Evolutionary conservation across 2,329 filamentous ascomycete species (phyloP), one percentile per base, ranked within the genome.

Genomic region (Dactylellina haptotyla): DNA sequence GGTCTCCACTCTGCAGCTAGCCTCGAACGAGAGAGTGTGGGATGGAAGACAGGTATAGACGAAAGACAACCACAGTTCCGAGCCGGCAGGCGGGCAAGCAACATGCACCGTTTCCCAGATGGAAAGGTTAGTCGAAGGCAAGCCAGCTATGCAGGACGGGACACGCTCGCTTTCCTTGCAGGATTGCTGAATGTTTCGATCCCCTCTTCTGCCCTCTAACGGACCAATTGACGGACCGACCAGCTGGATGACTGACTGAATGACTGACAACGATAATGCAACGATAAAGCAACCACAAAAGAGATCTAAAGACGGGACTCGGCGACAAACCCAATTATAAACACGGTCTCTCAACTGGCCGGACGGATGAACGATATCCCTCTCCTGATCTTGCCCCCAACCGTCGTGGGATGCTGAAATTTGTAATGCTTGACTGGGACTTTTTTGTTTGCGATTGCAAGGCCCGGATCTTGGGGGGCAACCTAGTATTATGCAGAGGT

Each of bases 281-380:
- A 34, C 14, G 32, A 34, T 26, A 14, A 18, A 26, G 23, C 54
- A 30, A 20, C 26, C 10, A 4, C 23, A 26, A 48, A 37, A 30
- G 28, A 62, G 43, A 58, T 20, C 32, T 28, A 30, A 50, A 34
- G 56, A 50, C 25, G 30, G 57, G 51, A 64, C 6, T 37, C 58
- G 58, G 58, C 61, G 66, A 71, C 43, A 45, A 64, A 58, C 32
- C 66, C 57, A 50, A 63, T 51, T 71, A 63, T 58, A 53, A 57
- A 39, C 37, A 10, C 20, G 14, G 45, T 23, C 23, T 63, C 45
- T 51, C 25, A 41, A 23, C 37, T n/a, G 41, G 4, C 30, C 30
- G 14, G 34, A 51, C 37, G 2, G 37, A n/a, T n/a, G n/a, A n/a
- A n/a, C n/a, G n/a, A 41, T 41, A 23, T 62, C 54, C 39, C 63